Conservation (phyloP, 371 early-diverging fungal genomes). For the Rhizomucor pusillus region DNA sequence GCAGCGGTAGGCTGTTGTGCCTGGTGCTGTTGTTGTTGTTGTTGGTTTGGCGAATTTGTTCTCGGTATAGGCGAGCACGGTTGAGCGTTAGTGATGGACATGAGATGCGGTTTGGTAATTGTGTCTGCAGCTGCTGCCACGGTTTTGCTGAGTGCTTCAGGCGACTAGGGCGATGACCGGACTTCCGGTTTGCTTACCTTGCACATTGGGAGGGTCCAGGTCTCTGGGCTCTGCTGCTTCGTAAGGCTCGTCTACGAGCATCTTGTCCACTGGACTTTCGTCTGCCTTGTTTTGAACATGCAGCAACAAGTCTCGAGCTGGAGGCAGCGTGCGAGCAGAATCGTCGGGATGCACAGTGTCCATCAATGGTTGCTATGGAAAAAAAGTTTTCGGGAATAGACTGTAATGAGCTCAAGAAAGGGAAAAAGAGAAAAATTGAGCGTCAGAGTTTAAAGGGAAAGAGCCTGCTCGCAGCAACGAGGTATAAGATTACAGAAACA, state of each 20-base stretch:
- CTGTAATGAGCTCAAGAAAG: too few relatives aligned
- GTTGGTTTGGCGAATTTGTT: slow-evolving; percentile 1
- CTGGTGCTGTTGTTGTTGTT: neutral
- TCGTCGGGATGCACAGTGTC: slow-evolving; percentile 23
- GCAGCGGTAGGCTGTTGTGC: too few relatives aligned
- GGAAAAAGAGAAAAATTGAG: too few relatives aligned
- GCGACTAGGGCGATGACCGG: too few relatives aligned
- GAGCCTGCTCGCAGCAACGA: too few relatives aligned
- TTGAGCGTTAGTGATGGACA: slow-evolving; percentile 23
- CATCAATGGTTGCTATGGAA: slow-evolving; percentile 8
- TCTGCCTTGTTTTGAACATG: slow-evolving; percentile 12
- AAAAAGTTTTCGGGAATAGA: too few relatives aligned
- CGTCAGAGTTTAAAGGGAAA: too few relatives aligned
- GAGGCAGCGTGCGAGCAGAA: slow-evolving; percentile 19
- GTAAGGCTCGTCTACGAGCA: slow-evolving; percentile 20
- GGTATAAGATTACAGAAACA: too few relatives aligned
- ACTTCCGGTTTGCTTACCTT: slow-evolving; percentile 13
- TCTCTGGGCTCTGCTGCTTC: slow-evolving; percentile 12
- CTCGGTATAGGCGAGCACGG: slow-evolving; percentile 25
- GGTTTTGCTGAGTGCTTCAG: neutral
- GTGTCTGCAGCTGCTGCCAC: slow-evolving; percentile 4
- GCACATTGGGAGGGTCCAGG: neutral
- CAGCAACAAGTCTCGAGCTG: slow-evolving; percentile 28
- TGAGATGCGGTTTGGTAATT: slow-evolving; percentile 22
- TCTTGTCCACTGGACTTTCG: slow-evolving; percentile 13